Conservation (phyloP, 2,329 filamentous ascomycete genomes). For the Leptodontidium sp. region DNA sequence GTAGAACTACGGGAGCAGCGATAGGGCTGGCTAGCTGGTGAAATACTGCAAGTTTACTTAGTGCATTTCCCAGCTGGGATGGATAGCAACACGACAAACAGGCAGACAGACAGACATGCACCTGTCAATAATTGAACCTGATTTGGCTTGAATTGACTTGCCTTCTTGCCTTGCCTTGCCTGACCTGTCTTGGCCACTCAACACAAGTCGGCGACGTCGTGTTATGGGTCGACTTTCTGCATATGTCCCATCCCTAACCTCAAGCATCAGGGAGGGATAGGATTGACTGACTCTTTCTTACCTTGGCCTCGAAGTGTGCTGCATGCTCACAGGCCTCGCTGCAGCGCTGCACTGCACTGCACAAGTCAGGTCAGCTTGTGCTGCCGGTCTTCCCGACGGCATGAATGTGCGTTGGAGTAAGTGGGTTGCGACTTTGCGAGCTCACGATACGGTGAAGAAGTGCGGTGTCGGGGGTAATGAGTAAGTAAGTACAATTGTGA, state of each 20-base stretch:
- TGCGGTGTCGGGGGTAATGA: background rate
- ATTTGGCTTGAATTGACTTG: background rate
- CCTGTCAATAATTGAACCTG: no score
- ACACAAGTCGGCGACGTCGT: conserved; percentile 3
- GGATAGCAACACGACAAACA: no score
- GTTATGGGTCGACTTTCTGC: background rate
- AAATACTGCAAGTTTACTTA: no score
- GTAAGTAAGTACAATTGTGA: background rate
- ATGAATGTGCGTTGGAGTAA: background rate
- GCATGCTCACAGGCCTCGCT: background rate
- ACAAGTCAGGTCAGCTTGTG: background rate
- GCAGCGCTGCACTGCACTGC: background rate
- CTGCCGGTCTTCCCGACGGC: conserved; percentile 9
- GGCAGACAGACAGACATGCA: no score
- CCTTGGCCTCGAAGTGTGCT: background rate
- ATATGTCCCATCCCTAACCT: background rate
- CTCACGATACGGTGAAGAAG: conserved; percentile 1
- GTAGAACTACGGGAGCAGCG: no score
- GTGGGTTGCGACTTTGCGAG: background rate
- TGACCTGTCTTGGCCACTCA: background rate
- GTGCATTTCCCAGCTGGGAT: no score
- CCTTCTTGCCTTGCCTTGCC: background rate
- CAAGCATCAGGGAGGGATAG: background rate
- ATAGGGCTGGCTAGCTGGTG: no score
- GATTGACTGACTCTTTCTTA: background rate